These are phyloP conservation scores for Trichosporon asahii DNA, from an alignment of 1,284 basidiomycete genomes.

Conservation along the genomic window DNA sequence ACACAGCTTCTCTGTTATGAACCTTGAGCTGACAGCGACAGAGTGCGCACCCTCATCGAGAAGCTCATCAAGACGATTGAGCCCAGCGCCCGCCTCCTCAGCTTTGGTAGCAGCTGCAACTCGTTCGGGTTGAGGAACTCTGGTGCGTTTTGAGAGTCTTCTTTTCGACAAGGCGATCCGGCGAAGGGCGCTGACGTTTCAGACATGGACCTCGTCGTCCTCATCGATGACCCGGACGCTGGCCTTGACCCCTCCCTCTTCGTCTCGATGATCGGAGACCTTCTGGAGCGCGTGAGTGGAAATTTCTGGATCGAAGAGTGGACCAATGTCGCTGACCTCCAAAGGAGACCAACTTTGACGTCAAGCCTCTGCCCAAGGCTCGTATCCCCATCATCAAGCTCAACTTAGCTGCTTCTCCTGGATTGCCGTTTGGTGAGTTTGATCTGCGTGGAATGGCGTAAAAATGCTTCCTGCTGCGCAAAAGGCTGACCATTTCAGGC, in stretches of 20 bases:
- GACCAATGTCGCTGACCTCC: not conserved
- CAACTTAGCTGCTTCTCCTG: constrained; percentile 82
- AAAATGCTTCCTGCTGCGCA: not conserved
- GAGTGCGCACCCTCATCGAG: constrained; percentile 86
- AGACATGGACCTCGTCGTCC: constrained; percentile 99
- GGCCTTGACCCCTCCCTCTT: constrained; percentile 76
- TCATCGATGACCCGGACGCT: constrained; percentile 73
- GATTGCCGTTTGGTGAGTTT: constrained; percentile 68
- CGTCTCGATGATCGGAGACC: constrained; percentile 87
- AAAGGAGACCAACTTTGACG: constrained; percentile 85
- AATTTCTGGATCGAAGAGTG: not conserved
- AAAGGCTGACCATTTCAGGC: constrained; percentile 36
- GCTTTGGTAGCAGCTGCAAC: constrained; percentile 92
- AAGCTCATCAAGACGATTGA: constrained; percentile 90
- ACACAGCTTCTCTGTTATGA: constrained; percentile 1
- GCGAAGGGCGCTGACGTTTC: constrained; percentile 15
- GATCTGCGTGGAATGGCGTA: not conserved
- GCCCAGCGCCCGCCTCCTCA: constrained; percentile 82
- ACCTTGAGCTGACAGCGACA: constrained; percentile 16
- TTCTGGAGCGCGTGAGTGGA: constrained; percentile 76
- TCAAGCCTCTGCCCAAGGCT: constrained; percentile 93
- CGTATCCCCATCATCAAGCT: constrained; percentile 99
- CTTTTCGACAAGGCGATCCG: not conserved
- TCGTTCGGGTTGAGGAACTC: constrained; percentile 92
- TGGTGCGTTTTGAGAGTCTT: constrained; percentile 56